A percentile compares a stretch with the other conserved stretches of the same genome.
These are phyloP conservation scores for Heritiera littoralis DNA, from an alignment of 345 rosid species.

Conservation along the genomic window DNA sequence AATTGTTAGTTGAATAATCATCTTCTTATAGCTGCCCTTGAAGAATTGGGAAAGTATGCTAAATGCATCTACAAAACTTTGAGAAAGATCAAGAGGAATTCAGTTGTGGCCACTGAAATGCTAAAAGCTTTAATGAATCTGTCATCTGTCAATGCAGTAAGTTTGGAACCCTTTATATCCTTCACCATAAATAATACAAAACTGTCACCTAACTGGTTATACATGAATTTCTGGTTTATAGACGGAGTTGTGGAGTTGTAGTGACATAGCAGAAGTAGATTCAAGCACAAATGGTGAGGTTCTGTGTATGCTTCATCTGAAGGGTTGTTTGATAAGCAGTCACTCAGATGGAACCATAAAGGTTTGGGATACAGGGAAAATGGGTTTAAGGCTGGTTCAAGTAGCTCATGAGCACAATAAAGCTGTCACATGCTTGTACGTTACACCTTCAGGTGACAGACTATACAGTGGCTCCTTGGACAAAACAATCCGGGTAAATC, in stretches of 20 bases:
- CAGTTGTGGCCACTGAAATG: conserved; percentile 47
- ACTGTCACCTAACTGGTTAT: neutral
- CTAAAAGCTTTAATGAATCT: conserved; percentile 61
- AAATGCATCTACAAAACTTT: conserved; percentile 54
- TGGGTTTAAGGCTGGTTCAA: conserved; percentile 44
- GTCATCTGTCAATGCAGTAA: conserved; percentile 61
- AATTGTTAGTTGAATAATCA: neutral
- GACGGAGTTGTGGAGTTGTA: conserved; percentile 65
- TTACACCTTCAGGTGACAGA: conserved; percentile 52
- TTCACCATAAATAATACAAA: neutral
- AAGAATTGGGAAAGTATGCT: conserved; percentile 56
- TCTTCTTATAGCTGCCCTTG: conserved; percentile 41
- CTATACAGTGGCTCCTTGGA: conserved; percentile 66
- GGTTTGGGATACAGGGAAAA: conserved; percentile 66
- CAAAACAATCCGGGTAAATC: conserved; percentile 61
- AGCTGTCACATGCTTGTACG: conserved; percentile 57
- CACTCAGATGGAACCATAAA: conserved; percentile 76
- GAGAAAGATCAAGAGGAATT: conserved; percentile 55
- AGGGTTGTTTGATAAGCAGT: conserved; percentile 54
- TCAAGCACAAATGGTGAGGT: conserved; percentile 53
- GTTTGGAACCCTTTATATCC: conserved; percentile 25
- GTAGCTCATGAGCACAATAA: conserved; percentile 59
- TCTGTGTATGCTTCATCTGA: conserved; percentile 46
- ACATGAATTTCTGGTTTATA: conserved; percentile 18
- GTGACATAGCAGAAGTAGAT: conserved; percentile 43